Percentiles rank a stretch among this genome's conserved stretches.
Conservation (phyloP, 768 basidiomycete genomes). For the Candolleomyces eurysporus region DNA sequence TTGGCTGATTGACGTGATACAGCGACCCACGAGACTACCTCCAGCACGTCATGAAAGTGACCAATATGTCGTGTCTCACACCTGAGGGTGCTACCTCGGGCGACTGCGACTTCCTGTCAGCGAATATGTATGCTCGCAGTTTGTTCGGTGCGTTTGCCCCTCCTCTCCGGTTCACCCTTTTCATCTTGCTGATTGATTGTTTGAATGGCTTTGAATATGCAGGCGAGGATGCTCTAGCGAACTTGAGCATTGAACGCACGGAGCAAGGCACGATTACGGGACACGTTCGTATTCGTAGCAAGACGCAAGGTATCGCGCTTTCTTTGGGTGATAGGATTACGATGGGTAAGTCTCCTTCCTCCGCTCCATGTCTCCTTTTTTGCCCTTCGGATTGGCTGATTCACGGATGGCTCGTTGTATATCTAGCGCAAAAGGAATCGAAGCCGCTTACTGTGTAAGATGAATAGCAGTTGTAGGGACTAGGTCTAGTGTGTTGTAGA, state of each 20-base stretch:
- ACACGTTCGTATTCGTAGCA: slow-evolving; percentile 93
- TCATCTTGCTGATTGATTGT: not conserved
- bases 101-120: slow-evolving; percentile 95
- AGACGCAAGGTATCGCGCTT: slow-evolving; percentile 96
- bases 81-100: slow-evolving; percentile 93
- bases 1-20: slow-evolving; percentile 3
- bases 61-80: slow-evolving; percentile 97
- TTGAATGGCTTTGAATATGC: not conserved
- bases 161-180: not conserved
- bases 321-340: slow-evolving; percentile 90
- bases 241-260: slow-evolving; percentile 87
- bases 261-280: slow-evolving; percentile 82
- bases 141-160: slow-evolving; percentile 71
- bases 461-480: too few species aligned
- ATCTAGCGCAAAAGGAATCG: too few species aligned
- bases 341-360: slow-evolving; percentile 39
- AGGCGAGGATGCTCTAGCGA: slow-evolving; percentile 97
- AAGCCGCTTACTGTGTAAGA: too few species aligned
- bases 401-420: too few species aligned
- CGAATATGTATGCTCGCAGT: slow-evolving; percentile 94
- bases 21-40: slow-evolving; percentile 89
- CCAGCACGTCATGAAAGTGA: slow-evolving; percentile 91
- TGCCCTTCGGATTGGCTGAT: too few species aligned
- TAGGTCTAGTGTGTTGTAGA: too few species aligned
- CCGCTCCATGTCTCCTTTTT: too few species aligned